These are phyloP conservation scores for Senna tora DNA, from an alignment of 306 rosid species.

Conservation along the genomic window DNA sequence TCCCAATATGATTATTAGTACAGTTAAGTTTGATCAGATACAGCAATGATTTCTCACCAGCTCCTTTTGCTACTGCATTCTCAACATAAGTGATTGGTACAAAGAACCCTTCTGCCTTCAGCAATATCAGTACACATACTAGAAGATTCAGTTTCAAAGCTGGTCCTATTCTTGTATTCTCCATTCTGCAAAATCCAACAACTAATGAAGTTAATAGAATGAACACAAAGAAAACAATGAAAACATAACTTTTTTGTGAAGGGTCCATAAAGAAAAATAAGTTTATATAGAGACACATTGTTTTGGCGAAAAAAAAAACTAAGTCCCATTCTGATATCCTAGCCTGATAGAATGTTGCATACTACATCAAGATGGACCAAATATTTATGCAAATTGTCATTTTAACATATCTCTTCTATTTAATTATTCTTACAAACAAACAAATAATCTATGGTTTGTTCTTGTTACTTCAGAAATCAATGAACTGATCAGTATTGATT, in stretches of 20 bases:
- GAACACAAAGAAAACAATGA: conserved; percentile 19
- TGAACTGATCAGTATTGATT: background rate
- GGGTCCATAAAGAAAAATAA: background rate
- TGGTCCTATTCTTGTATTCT: conserved; percentile 34
- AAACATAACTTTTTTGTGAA: conserved; percentile 6
- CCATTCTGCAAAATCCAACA: conserved; percentile 66
- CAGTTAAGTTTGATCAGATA: conserved; percentile 14
- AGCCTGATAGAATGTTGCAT: background rate
- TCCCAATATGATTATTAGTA: background rate
- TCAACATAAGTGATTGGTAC: conserved; percentile 71
- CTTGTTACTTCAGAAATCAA: conserved; percentile 19
- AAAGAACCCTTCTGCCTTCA: conserved; percentile 54
- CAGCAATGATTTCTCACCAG: conserved; percentile 61
- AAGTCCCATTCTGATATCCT: conserved; percentile 3
- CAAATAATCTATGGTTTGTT: background rate
- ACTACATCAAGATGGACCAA: background rate
- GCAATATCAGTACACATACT: conserved; percentile 44
- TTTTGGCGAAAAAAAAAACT: background rate
- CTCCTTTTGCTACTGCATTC: conserved; percentile 79
- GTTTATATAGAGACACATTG: background rate
- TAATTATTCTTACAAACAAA: background rate
- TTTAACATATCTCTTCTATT: background rate
- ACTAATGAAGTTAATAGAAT: conserved; percentile 7
- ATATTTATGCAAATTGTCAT: background rate
- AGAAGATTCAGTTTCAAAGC: conserved; percentile 54